Percentiles rank a stretch among this genome's conserved stretches.
phyloP scores from a whole-genome alignment of 2,329 filamentous ascomycete species.

The Davidsoniella virescens region DNA sequence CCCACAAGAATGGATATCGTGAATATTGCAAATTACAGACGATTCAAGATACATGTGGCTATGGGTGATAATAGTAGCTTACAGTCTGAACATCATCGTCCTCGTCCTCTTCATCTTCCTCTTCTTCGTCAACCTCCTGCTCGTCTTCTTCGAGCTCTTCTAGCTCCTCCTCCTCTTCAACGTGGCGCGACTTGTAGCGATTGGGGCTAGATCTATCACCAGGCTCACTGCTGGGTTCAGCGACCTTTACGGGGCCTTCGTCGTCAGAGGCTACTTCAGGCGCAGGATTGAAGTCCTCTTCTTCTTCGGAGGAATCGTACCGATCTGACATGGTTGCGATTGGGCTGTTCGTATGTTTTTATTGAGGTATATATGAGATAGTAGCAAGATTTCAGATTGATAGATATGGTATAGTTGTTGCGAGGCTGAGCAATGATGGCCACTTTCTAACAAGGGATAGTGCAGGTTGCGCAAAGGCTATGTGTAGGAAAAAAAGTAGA shows the following conservation, averaged over 20 bases:
- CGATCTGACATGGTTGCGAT: slow-evolving; percentile 9
- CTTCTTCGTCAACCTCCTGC: slow-evolving; percentile 25
- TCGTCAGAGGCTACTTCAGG: slow-evolving; percentile 59
- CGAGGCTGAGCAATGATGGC: neutral
- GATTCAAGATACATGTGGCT: too few relatives aligned
- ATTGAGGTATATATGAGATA: neutral
- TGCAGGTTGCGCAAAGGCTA: neutral
- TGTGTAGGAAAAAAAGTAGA: neutral
- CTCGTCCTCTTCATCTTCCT: slow-evolving; percentile 22
- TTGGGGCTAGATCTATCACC: slow-evolving; percentile 5
- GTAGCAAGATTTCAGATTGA: too few relatives aligned
- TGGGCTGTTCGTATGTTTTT: neutral
- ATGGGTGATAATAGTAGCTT: slow-evolving; percentile 5
- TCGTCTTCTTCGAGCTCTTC: slow-evolving; percentile 16
- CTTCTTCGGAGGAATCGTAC: slow-evolving; percentile 51
- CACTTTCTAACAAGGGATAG: neutral
- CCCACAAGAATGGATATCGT: neutral
- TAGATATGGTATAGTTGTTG: neutral
- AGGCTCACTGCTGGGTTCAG: slow-evolving; percentile 15
- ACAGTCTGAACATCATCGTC: slow-evolving; percentile 51
- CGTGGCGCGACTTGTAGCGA: slow-evolving; percentile 5
- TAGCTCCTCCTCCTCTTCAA: slow-evolving; percentile 9
- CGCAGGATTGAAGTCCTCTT: slow-evolving; percentile 81
- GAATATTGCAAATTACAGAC: neutral
- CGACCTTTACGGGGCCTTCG: slow-evolving; percentile 38